phyloP scores from a whole-genome alignment of 805 yeast species.

The Yamadazyma ubonensis region DNA sequence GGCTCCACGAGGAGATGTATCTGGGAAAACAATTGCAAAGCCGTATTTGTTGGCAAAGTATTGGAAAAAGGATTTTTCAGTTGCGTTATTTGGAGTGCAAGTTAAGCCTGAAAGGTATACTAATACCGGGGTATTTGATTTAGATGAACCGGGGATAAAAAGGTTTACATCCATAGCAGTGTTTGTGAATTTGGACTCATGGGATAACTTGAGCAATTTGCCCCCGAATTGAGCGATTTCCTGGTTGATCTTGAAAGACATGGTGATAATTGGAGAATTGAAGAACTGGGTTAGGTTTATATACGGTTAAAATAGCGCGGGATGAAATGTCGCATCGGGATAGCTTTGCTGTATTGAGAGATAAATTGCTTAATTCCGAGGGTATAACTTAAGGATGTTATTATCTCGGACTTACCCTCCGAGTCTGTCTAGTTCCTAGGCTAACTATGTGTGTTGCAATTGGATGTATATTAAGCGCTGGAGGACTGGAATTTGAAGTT shows the following conservation, averaged over 20 bases:
- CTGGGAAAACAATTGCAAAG: constrained; percentile 89
- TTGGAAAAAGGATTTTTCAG: constrained; percentile 89
- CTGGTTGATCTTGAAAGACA: constrained; percentile 52
- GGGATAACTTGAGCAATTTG: constrained; percentile 68
- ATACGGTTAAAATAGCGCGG: constrained; percentile 7
- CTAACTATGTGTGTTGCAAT: too few relatives aligned
- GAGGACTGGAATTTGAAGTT: too few relatives aligned
- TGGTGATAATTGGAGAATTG: constrained; percentile 15
- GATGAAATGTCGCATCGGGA: not conserved
- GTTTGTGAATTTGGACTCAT: constrained; percentile 60
- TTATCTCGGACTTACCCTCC: too few relatives aligned
- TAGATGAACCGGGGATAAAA: constrained; percentile 60
- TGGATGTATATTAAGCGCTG: too few relatives aligned
- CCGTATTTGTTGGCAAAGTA: constrained; percentile 78
- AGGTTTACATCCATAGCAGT: constrained; percentile 84
- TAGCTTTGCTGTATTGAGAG: not conserved
- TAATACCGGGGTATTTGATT: constrained; percentile 61
- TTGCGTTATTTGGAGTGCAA: constrained; percentile 89
- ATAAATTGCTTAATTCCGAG: not conserved
- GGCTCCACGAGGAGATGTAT: constrained; percentile 93
- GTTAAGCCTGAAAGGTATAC: constrained; percentile 86
- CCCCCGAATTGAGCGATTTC: constrained; percentile 73
- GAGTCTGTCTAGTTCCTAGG: too few relatives aligned
- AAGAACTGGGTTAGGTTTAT: not conserved
- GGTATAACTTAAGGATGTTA: too few relatives aligned